phyloP scores from a whole-genome alignment of 345 rosid genomes.

The Lenwebbia sp. region DNA sequence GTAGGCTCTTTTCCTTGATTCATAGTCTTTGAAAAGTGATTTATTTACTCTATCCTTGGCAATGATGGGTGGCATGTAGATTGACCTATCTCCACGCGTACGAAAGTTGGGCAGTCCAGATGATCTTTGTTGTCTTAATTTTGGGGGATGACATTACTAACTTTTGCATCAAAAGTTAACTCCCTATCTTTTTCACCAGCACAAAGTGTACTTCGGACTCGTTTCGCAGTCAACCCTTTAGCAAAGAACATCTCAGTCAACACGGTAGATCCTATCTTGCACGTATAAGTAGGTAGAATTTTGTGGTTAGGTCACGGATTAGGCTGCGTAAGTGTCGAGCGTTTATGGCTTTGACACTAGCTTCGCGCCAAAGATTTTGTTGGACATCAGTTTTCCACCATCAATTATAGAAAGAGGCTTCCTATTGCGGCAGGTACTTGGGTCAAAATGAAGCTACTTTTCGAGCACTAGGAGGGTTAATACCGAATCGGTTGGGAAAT shows the following conservation, averaged over 20 bases:
- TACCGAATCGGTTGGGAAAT: neutral
- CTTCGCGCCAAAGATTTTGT: neutral
- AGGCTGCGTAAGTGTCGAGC: neutral
- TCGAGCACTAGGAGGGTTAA: neutral
- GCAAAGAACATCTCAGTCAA: neutral
- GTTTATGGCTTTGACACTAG: neutral
- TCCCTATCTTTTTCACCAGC: neutral
- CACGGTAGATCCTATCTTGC: neutral
- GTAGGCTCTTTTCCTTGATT: neutral
- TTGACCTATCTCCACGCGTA: neutral
- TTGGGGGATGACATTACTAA: neutral
- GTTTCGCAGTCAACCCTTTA: neutral
- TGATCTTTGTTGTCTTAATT: neutral
- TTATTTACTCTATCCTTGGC: neutral
- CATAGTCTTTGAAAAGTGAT: neutral
- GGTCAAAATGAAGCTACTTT: neutral
- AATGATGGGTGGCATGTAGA: neutral
- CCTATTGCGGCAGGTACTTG: neutral
- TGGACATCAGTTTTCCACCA: neutral
- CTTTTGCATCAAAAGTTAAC: neutral
- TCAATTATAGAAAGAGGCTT: neutral
- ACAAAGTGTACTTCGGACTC: neutral
- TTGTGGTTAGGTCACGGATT: neutral
- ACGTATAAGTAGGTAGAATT: neutral
- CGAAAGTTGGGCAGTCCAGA: neutral